phyloP scores from a whole-genome alignment of 352 stramenopile genomes.

The Hyaloperonospora arabidopsidis region DNA sequence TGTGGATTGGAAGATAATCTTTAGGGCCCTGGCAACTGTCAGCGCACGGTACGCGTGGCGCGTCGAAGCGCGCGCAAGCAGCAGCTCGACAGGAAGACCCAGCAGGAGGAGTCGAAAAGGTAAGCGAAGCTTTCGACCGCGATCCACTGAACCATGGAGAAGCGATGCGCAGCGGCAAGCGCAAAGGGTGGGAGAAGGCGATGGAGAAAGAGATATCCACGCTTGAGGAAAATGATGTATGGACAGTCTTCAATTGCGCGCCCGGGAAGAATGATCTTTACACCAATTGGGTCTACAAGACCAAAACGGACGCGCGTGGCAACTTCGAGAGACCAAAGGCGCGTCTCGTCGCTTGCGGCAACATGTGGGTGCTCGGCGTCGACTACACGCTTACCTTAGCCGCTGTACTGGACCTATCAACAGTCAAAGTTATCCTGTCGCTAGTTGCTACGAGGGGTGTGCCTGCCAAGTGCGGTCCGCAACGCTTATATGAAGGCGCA shows the following conservation, averaged over 20 bases:
- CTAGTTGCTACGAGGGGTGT: background rate
- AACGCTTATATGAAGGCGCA: background rate
- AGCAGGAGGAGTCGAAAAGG: too few relatives aligned
- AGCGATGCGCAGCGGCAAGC: too few relatives aligned
- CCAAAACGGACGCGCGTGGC: background rate
- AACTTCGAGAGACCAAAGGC: background rate
- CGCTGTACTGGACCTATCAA: background rate
- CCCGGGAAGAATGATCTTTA: background rate
- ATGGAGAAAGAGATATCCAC: too few relatives aligned
- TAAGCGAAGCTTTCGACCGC: too few relatives aligned
- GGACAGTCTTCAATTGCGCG: background rate
- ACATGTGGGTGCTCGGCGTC: background rate
- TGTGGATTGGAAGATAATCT: too few relatives aligned
- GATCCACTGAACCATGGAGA: too few relatives aligned
- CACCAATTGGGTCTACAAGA: slow-evolving; percentile 1
- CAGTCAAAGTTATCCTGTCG: background rate
- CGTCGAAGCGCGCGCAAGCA: too few relatives aligned
- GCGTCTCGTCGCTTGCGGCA: background rate
- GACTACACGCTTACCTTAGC: background rate
- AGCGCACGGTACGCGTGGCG: too few relatives aligned
- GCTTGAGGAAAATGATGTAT: background rate
- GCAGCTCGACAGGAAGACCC: too few relatives aligned
- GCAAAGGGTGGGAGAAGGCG: too few relatives aligned
- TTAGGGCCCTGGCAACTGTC: too few relatives aligned
- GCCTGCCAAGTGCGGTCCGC: too few relatives aligned